Evolutionary conservation across 805 yeast genomes (phyloP).

Genomic region (Saturnispora kantuleensis): DNA sequence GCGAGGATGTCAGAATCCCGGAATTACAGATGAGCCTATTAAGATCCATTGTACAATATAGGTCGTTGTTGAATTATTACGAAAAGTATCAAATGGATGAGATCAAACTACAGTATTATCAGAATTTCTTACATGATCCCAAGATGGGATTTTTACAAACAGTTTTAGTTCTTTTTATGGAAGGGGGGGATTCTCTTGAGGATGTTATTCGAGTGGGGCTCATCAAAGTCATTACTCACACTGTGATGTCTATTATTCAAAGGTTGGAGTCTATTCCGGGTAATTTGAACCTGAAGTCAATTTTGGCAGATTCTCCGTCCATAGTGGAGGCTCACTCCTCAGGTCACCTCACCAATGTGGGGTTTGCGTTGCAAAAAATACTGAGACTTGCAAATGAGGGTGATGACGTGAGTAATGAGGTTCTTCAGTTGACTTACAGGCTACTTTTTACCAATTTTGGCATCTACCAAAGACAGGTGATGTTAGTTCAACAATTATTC

Average conservation of each 20-base stretch:
- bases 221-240: conserved; percentile 17
- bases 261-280: conserved; percentile 11
- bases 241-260: conserved; percentile 16
- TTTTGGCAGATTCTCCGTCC: conserved; percentile 8
- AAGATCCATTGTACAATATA: conserved; percentile 34
- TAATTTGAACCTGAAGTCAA: conserved; percentile 18
- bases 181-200: conserved; percentile 35
- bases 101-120: conserved; percentile 12
- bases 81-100: conserved; percentile 9
- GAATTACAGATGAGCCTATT: conserved; percentile 24
- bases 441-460: conserved; percentile 26
- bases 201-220: conserved; percentile 23
- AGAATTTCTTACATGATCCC: conserved; percentile 22
- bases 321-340: conserved; percentile 5
- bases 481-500: conserved; percentile 23
- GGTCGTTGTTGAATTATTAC: conserved; percentile 23
- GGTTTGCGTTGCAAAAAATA: conserved; percentile 1
- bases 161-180: conserved; percentile 31
- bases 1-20: conserved; percentile 7
- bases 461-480: conserved; percentile 25
- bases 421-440: conserved; percentile 29
- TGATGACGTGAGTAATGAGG: not conserved
- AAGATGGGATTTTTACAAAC: conserved; percentile 32
- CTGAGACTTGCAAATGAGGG: not conserved
- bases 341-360: conserved; percentile 3